Base-by-base conservation (phyloP, 2,329 filamentous ascomycete species). In the Didymella pinodella region DNA sequence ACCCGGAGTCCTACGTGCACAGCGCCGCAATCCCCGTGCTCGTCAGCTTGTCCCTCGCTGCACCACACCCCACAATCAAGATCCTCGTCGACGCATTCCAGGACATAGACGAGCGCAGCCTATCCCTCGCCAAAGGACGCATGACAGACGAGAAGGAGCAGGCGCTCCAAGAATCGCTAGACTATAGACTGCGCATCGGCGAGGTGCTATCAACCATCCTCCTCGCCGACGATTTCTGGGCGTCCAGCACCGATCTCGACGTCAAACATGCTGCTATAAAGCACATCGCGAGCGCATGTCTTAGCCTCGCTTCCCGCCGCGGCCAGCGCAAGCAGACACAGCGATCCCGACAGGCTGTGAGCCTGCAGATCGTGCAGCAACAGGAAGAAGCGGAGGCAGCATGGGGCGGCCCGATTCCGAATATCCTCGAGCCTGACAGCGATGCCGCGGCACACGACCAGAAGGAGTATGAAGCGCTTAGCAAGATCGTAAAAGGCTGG, bases 1-100 rank as follows among this genome's bases (percentile, higher is more conserved):
- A 90, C 48, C 79, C 83, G 6, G 90, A 92, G 55, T 88, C 90
- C 55, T 93, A 89, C 69, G 87, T 92, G 60, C 89, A 90, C 66
- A 79, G 89, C 2, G 83, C 86, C n/a, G 85, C 87, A 16, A 85
- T 92, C 61, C 86, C 86, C 61, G 82, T 88, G 1, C 86, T 91
- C 58, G 84, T 85, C 0, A 83, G 86, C 25, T 75, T 93, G 11
- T 84, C 88, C 0, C 77, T 82, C 61, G 82, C 80, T 55, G 88
- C 91, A 49, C 87, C 89, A 0, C 84, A 82, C 41, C 84, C 88
- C 0, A 87, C 88, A 0, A 78, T 85, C 3, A 82, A 80, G 22
- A 88, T 91, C 65, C 77, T 92, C 0, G 77, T 89, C 0, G 88
- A 91, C 25, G 83, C 86, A 41, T 92, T 92, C 64, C 75, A 90